Percentiles rank a stretch among this genome's conserved stretches.
phyloP scores from a whole-genome alignment of 345 rosid species.

The Moricandia arvensis region DNA sequence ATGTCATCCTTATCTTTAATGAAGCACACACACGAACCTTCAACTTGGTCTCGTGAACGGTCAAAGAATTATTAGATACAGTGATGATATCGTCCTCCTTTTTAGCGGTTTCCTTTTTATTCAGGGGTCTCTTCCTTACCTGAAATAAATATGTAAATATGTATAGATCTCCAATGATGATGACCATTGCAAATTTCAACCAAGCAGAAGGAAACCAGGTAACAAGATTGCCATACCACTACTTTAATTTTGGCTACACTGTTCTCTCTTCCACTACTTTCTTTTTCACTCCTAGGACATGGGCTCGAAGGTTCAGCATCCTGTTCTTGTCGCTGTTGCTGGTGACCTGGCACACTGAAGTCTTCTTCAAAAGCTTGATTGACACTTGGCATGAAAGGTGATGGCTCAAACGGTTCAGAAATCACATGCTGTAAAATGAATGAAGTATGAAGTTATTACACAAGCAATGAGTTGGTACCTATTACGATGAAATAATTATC shows the following conservation, averaged over 20 bases:
- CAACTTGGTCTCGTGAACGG: constrained; percentile 91
- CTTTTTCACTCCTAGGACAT: constrained; percentile 59
- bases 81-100: constrained; percentile 95
- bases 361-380: constrained; percentile 69
- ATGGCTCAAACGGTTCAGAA: constrained; percentile 90
- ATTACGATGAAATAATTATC: background rate
- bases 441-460: background rate
- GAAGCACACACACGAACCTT: constrained; percentile 59
- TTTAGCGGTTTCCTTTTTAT: constrained; percentile 79
- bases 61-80: constrained; percentile 64
- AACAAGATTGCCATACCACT: constrained; percentile 60
- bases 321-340: constrained; percentile 49
- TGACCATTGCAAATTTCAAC: constrained; percentile 2
- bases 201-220: background rate
- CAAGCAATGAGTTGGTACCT: constrained; percentile 5
- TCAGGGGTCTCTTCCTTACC: constrained; percentile 96
- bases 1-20: constrained; percentile 15
- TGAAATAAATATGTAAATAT: constrained; percentile 25
- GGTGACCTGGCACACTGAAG: constrained; percentile 45
- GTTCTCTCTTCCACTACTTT: constrained; percentile 63
- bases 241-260: constrained; percentile 94
- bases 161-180: background rate
- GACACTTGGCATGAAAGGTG: constrained; percentile 76
- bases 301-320: constrained; percentile 58
- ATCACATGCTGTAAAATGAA: constrained; percentile 73